Conservation (phyloP, 2,329 filamentous ascomycete genomes). For the Aspergillus vadensis region DNA sequence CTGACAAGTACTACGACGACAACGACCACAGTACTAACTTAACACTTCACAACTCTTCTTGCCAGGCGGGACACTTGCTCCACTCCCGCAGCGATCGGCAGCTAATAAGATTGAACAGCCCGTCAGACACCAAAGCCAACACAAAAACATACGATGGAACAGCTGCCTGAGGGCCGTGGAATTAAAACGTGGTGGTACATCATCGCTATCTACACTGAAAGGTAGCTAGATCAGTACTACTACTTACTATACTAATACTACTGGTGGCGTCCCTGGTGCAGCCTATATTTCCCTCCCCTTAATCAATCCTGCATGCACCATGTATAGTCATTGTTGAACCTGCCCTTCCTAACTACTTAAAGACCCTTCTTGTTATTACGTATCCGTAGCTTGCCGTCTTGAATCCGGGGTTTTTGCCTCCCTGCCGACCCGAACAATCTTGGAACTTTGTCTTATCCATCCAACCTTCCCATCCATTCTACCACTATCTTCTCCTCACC, state of each 20-base stretch:
- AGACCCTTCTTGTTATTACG: background rate
- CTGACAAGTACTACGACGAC: background rate
- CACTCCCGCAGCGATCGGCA: conserved; percentile 38
- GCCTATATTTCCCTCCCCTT: background rate
- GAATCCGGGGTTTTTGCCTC: conserved; percentile 23
- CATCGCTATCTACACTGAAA: too few species aligned
- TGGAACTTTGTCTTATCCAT: conserved; percentile 2
- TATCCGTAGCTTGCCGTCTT: background rate
- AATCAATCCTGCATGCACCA: background rate
- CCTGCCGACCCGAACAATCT: conserved; percentile 14
- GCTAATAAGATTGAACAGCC: conserved; percentile 31
- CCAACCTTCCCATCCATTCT: background rate
- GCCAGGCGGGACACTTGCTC: conserved; percentile 36
- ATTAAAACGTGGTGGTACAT: too few species aligned
- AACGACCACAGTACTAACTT: background rate
- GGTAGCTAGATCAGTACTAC: too few species aligned
- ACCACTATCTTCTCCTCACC: background rate
- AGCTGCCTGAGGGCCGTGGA: background rate
- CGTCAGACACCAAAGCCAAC: conserved; percentile 9
- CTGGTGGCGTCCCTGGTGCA: too few species aligned
- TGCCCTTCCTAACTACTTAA: background rate
- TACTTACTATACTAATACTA: too few species aligned
- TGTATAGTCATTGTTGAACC: background rate
- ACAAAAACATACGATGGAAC: background rate
- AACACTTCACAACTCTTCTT: conserved; percentile 1